Evolutionary conservation across 1,284 basidiomycete genomes (phyloP), one percentile per base, ranked within the genome.

Genomic region (Cryptococcus sp.): DNA sequence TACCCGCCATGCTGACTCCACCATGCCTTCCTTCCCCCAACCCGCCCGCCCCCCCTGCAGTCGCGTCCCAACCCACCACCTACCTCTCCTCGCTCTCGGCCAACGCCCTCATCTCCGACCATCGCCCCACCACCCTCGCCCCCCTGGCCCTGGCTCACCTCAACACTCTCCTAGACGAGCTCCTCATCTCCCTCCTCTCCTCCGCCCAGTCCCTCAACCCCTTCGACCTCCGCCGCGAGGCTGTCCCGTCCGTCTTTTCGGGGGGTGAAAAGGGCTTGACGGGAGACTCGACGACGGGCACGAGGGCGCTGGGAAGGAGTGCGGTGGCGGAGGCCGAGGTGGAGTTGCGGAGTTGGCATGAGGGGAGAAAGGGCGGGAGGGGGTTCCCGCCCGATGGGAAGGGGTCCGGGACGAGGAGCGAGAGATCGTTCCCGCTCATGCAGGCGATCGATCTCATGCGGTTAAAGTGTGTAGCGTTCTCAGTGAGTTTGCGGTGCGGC

Each of bases 301-400:
- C 69, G 3, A 51, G 68, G 20, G 80, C 83, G 47, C 80, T 94
- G 39, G 91, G 90, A 35, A 90, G 93, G 76, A 88, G 91, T 69
- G 90, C 91, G 5, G 79, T 94, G n/a, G 79, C 91, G 44, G 92
- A 95, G 78, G 92, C 92, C 0, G 92, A 96, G 71, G 80, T 96
- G 48, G 92, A 95, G 77, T 77, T 94, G 48, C 83, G 88, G 67
- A 87, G 87, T 9, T 93, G 91, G 79, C 67, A 83, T 84, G 61
- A 88, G 81, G 46, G 80, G 77, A 44, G 71, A 75, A 48, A 76
- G 70, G 60, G 49, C 6, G 53, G 52, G 2, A 60, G 52, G 16
- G 72, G 69, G 12, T 71, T 69, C 51, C 58, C 63, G 6, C 66
- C 67, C 8, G 60, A 64, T 52, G 67, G 68, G 23, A 56, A 66